Conservation (phyloP, 2,329 filamentous ascomycete species). For the Didymella pomorum region DNA sequence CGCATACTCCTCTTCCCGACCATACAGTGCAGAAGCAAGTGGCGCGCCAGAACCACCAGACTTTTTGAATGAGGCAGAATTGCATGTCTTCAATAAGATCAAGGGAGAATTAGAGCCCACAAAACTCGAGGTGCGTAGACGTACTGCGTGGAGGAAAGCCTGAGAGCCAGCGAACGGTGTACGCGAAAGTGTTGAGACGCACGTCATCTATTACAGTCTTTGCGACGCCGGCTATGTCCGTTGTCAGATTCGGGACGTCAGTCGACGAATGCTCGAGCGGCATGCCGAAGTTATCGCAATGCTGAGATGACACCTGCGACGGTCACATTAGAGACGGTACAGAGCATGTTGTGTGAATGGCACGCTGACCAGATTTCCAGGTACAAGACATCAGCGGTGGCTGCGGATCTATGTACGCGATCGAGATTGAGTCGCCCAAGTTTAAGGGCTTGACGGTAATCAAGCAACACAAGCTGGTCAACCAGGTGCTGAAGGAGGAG, state of each 20-base stretch:
- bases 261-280: not conserved
- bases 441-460: conserved; percentile 77
- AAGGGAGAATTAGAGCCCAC: conserved; percentile 53
- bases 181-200: conserved; percentile 20
- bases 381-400: conserved; percentile 84
- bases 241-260: not conserved
- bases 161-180: conserved; percentile 16
- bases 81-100: conserved; percentile 58
- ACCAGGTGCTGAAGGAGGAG: conserved; percentile 74
- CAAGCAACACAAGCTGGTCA: conserved; percentile 85
- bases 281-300: not conserved
- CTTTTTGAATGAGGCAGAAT: conserved; percentile 57
- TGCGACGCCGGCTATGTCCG: not conserved
- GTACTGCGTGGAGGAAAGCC: conserved; percentile 5
- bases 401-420: conserved; percentile 87
- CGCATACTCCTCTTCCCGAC: conserved; percentile 12
- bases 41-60: conserved; percentile 53
- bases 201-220: conserved; percentile 16
- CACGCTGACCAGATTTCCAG: conserved; percentile 20
- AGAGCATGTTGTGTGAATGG: conserved; percentile 4
- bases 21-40: conserved; percentile 37
- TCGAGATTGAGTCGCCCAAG: conserved; percentile 75
- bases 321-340: not conserved
- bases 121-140: conserved; percentile 55
- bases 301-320: not conserved